Base-by-base conservation (phyloP, 2,329 filamentous ascomycete genomes). In the Fusarium marasasianum region DNA sequence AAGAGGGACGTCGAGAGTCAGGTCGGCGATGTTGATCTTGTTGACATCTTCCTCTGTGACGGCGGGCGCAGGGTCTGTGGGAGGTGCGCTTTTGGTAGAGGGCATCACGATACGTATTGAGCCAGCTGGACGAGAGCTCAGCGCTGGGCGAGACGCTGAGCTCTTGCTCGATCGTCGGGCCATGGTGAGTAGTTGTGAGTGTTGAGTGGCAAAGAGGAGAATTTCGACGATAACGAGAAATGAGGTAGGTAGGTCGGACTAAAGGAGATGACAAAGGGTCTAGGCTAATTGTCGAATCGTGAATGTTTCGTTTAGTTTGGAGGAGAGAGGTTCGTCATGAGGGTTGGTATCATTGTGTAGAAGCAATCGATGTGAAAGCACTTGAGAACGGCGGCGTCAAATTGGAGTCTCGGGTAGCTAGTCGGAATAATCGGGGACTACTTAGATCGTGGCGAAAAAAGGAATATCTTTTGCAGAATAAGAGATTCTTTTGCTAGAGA, bases 311-410 rank as follows among this genome's bases (percentile, higher is more conserved):
- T 55, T 57, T 45, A 69, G 61, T 74, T 74, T 80, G 66, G 63
- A 69, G 79, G 63, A 66, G 80, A 79, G 77, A 82, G 80, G 79
- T 76, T 80, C 78, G 80, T 83, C 83, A 81, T 81, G 80, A 86
- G 88, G 86, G 86, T 86, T 87, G 87, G 86, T 87, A 84, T 87
- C 88, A 89, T 90, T 81, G 84, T 83, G 83, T 85, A 82, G 78
- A 79, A 80, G 80, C 51, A 81, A 82, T 69, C 63, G 80, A 83
- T 61, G 75, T 73, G 71, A 80, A 83, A 48, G 59, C 80, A 80
- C 87, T 87, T 85, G 88, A 89, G 74, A 86, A 86, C 86, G 70
- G 83, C 84, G 71, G 82, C 66, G 76, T 80, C 77, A 72, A 71
- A 72, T 80, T 73, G 43, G 60, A 63, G 58, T 71, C 44, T 63